Conservation (phyloP, 2,329 filamentous ascomycete species). For the Colletotrichum sansevieriae region DNA sequence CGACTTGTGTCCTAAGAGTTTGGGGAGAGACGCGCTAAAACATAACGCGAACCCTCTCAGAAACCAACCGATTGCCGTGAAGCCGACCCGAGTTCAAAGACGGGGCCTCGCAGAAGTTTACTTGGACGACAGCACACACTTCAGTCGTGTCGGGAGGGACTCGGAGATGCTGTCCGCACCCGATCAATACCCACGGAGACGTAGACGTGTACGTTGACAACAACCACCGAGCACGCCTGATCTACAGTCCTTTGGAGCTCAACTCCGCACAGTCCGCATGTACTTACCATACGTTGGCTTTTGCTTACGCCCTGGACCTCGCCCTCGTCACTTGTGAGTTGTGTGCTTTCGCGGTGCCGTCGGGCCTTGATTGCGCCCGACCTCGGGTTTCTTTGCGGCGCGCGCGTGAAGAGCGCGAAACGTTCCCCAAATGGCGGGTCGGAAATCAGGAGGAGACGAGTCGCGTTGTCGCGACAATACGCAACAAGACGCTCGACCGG, state of each 20-base stretch:
- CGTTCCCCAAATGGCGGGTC: neutral
- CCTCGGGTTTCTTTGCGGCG: neutral
- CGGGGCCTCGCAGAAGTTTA: neutral
- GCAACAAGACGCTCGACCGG: neutral
- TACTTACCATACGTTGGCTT: neutral
- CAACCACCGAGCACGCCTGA: neutral
- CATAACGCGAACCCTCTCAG: no score
- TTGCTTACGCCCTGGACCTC: neutral
- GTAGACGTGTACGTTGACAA: neutral
- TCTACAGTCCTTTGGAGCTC: neutral
- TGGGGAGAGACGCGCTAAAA: no score
- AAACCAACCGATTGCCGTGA: no score
- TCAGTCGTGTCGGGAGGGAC: neutral
- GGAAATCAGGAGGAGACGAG: conserved; percentile 13
- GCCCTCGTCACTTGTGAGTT: no score
- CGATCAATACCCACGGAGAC: no score
- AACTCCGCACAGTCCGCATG: neutral
- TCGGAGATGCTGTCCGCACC: neutral
- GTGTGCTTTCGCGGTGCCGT: no score
- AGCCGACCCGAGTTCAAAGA: no score
- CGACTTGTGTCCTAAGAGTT: no score
- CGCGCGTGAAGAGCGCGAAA: neutral
- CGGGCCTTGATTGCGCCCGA: neutral
- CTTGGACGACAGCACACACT: neutral
- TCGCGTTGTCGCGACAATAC: conserved; percentile 5